Conservation (phyloP, 805 yeast genomes). For the Yamadazyma philogaea region DNA sequence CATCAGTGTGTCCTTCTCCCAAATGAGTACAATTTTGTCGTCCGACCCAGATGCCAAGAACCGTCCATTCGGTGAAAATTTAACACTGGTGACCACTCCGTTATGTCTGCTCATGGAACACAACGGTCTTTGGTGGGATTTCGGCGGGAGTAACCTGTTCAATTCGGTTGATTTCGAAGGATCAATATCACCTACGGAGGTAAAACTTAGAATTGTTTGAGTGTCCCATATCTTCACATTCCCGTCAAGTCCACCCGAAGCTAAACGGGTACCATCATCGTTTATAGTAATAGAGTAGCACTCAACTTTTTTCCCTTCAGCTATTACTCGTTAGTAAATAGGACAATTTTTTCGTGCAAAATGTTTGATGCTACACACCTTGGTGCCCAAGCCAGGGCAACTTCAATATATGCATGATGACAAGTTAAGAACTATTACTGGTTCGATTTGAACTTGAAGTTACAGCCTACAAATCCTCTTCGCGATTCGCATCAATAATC, state of each 20-base stretch:
- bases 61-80: constrained; percentile 89
- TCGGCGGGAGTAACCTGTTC: constrained; percentile 18
- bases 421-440: background rate
- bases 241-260: constrained; percentile 92
- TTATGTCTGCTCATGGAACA: constrained; percentile 94
- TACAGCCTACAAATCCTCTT: background rate
- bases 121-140: constrained; percentile 47
- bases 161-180: constrained; percentile 6
- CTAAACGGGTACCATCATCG: constrained; percentile 78
- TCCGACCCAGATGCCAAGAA: constrained; percentile 94
- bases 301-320: constrained; percentile 77
- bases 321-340: constrained; percentile 37
- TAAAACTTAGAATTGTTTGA: constrained; percentile 48
- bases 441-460: background rate
- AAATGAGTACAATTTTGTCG: constrained; percentile 83
- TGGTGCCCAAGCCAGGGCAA: constrained; percentile 46
- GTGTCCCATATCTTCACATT: constrained; percentile 87
- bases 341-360: background rate
- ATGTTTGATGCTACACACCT: constrained; percentile 26
- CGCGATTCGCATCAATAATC: constrained; percentile 2
- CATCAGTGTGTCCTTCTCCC: constrained; percentile 83
- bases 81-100: constrained; percentile 92
- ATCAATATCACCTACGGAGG: constrained; percentile 17
- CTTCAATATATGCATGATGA: constrained; percentile 36
- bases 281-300: constrained; percentile 80